Conservation (phyloP, 495 filamentous ascomycete species). For the Terfezia claveryi region DNA sequence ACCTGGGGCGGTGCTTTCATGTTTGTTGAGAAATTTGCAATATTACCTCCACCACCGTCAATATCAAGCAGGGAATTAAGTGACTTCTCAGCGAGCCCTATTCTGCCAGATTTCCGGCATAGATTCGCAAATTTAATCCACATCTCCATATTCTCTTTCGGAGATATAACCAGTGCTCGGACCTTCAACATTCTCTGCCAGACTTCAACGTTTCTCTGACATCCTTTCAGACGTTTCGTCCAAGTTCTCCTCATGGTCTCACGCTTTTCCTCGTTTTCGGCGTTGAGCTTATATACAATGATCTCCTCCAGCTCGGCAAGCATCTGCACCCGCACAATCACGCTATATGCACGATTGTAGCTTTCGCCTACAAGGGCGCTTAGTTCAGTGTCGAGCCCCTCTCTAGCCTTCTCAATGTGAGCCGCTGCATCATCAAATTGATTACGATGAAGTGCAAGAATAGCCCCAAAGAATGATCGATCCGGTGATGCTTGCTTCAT, state of each 20-base stretch:
- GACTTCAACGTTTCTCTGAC: slow-evolving; percentile 90
- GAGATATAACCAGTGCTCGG: slow-evolving; percentile 69
- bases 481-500: slow-evolving; percentile 90
- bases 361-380: slow-evolving; percentile 87
- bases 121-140: slow-evolving; percentile 98
- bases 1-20: slow-evolving; percentile 48
- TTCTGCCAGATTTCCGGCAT: slow-evolving; percentile 82
- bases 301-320: slow-evolving; percentile 95
- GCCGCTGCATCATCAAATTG: slow-evolving; percentile 68
- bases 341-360: slow-evolving; percentile 87
- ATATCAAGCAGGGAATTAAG: slow-evolving; percentile 52
- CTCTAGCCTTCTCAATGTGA: slow-evolving; percentile 77
- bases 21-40: slow-evolving; percentile 23
- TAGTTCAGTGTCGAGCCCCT: slow-evolving; percentile 83
- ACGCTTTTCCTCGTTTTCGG: slow-evolving; percentile 56
- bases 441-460: slow-evolving; percentile 79
- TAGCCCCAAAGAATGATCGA: slow-evolving; percentile 89
- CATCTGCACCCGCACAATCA: slow-evolving; percentile 95
- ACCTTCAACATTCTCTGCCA: slow-evolving; percentile 98
- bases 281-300: slow-evolving; percentile 83
- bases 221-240: slow-evolving; percentile 84
- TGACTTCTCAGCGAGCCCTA: slow-evolving; percentile 92
- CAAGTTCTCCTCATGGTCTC: slow-evolving; percentile 79
- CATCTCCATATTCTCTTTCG: slow-evolving; percentile 89
- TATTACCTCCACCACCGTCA: slow-evolving; percentile 33